Evolutionary conservation across 2,329 filamentous ascomycete genomes (phyloP).

Genomic region (Curvularia sp.): DNA sequence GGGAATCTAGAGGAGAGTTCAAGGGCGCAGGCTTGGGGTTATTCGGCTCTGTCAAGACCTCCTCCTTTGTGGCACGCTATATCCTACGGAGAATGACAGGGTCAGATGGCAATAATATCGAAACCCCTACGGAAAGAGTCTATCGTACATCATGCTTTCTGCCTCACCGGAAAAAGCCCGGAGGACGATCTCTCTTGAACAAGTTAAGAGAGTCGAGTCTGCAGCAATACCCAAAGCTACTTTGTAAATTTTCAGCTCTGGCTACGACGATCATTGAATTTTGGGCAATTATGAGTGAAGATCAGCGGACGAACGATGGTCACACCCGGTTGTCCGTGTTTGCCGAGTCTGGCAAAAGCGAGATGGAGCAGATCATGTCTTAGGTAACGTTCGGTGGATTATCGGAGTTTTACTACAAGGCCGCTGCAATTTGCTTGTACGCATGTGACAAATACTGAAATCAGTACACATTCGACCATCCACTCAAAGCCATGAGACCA

Average conservation of each 20-base stretch:
- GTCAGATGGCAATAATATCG: neutral
- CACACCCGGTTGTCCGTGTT: neutral
- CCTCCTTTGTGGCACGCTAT: neutral
- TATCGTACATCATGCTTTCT: neutral
- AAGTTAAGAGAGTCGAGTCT: neutral
- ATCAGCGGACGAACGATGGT: slow-evolving; percentile 2
- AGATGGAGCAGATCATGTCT: neutral
- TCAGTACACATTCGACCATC: too few species aligned
- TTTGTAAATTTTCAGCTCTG: neutral
- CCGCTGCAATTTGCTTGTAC: neutral
- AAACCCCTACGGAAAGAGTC: neutral
- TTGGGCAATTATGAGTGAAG: neutral
- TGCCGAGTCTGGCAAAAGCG: neutral
- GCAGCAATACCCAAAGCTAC: neutral
- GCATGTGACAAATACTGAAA: neutral
- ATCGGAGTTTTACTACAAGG: neutral
- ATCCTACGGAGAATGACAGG: neutral
- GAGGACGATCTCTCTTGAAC: neutral
- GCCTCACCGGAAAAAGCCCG: neutral
- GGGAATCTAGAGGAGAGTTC: neutral
- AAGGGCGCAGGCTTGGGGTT: neutral
- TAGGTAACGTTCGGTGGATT: neutral
- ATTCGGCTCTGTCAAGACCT: neutral
- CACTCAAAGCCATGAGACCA: neutral
- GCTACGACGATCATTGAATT: neutral